phyloP scores from a whole-genome alignment of 2,329 filamentous ascomycete genomes.

The Fusarium phyllophilum region DNA sequence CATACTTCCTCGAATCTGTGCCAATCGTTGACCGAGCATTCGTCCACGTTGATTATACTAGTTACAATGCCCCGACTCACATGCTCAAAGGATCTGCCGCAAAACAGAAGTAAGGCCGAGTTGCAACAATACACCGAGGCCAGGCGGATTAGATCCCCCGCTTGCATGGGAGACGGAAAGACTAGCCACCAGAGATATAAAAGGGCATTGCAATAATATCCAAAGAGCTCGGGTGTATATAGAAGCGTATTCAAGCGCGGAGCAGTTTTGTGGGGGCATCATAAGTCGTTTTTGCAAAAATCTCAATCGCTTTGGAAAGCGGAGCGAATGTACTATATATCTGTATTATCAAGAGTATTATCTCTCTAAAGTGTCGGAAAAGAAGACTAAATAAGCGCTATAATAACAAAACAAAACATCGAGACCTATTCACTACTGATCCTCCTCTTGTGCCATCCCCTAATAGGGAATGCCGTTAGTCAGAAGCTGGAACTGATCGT shows the following conservation, averaged over 20 bases:
- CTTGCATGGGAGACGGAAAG: neutral
- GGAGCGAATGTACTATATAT: slow-evolving; percentile 13
- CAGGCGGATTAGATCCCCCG: neutral
- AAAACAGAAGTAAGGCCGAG: slow-evolving; percentile 36
- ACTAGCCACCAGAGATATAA: neutral
- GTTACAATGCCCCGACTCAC: slow-evolving; percentile 70
- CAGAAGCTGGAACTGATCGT: slow-evolving; percentile 97
- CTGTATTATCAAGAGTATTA: slow-evolving; percentile 19
- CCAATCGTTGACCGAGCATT: slow-evolving; percentile 80
- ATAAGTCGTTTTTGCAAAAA: neutral
- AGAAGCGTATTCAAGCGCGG: neutral
- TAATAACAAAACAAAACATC: neutral
- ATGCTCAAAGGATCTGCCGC: slow-evolving; percentile 53
- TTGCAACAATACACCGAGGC: neutral
- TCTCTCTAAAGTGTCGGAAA: neutral
- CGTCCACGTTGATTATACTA: slow-evolving; percentile 73
- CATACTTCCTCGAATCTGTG: slow-evolving; percentile 86
- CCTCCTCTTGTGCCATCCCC: slow-evolving; percentile 13
- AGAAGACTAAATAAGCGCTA: slow-evolving; percentile 2
- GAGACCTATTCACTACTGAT: neutral
- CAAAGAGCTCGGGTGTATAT: neutral
- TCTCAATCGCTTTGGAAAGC: neutral
- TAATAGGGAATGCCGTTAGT: slow-evolving; percentile 98
- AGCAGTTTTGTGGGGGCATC: neutral
- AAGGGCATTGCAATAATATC: neutral